These are phyloP conservation scores for Mortierella sp. DNA, from an alignment of 371 early-diverging fungal species.

Conservation along the genomic window DNA sequence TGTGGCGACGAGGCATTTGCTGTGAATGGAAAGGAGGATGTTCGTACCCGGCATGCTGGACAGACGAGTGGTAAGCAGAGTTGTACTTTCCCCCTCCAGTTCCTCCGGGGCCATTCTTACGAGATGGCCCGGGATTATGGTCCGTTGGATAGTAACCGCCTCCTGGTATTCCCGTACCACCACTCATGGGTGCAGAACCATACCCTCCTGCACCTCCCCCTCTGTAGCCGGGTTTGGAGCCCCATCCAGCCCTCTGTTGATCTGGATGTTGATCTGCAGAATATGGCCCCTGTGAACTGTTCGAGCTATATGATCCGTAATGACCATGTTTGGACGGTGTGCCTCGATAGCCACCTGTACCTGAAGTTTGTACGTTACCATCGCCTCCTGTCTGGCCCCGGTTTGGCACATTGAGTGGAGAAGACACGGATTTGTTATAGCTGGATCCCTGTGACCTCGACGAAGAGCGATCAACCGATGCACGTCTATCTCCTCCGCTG, in stretches of 20 bases:
- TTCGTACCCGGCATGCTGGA: constrained; percentile 19
- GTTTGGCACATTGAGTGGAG: constrained; percentile 12
- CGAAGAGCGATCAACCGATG: constrained; percentile 32
- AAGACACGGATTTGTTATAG: constrained; percentile 4
- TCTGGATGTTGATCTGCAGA: constrained; percentile 12
- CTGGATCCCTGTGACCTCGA: constrained; percentile 18
- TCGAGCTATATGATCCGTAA: constrained; percentile 5
- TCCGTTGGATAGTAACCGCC: constrained; percentile 23
- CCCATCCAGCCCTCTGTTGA: constrained; percentile 25
- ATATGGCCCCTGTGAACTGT: constrained; percentile 9
- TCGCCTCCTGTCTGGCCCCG: constrained; percentile 22
- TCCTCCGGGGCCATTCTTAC: constrained; percentile 24
- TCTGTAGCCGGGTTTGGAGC: constrained; percentile 22
- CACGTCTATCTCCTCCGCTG: constrained; percentile 22
- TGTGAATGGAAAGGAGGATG: constrained; percentile 9
- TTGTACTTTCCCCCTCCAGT: constrained; percentile 24
- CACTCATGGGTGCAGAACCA: constrained; percentile 2
- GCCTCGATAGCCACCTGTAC: constrained; percentile 14
- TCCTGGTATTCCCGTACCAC: constrained; percentile 14
- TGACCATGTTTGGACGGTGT: constrained; percentile 16
- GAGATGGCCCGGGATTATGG: constrained; percentile 1
- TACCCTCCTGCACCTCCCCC: constrained; percentile 18
- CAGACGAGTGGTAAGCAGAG: neutral
- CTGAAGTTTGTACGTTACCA: constrained; percentile 6
- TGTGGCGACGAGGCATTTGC: constrained; percentile 17